Evolutionary conservation across 208 protist genomes (phyloP), one percentile per base, ranked within the genome.

Genomic region (Polymyxa betae): DNA sequence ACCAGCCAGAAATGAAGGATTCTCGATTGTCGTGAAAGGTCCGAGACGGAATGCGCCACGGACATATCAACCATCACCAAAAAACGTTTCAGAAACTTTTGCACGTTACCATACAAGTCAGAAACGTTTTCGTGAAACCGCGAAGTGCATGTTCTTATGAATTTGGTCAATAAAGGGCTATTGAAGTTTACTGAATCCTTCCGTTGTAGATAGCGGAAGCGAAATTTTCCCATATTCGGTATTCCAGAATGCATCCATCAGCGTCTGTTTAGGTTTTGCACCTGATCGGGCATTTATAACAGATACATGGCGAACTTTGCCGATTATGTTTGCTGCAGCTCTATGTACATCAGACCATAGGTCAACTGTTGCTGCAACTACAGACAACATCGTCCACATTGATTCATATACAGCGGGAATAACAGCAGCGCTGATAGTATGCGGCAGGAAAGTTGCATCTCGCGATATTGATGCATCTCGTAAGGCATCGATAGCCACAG

Each of bases 271-370:
- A 24, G 49, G 49, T 29, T 29, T 29, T 29, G 12, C 12, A 60
- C 24, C 24, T 60, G 49, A 24, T 29, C 5, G 5, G 5, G 49
- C 24, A 5, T 5, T 5, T 24, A 60, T 5, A 24, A 60, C 24
- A 60, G 12, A 5, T 29, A 29, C 49, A 24, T 5, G 49, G 49
- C 12, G 24, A 60, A 24, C 24, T 60, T 60, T 60, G 12, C 49
- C 35, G 72, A 82, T 82, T n/a, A 82, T 35, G 16, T 82, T n/a
- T 20, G 72, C 72, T 5, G 72, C 72, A 5, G 72, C 16, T n/a
- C 16, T n/a, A 82, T 82, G 72, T 5, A 5, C 72, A 82, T 20
- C 5, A 5, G 72, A 82, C 72, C 72, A 82, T 35, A 12, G n/a
- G 5, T 43, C 16, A 5, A 35, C n/a, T n/a, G n/a, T 43, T n/a